phyloP scores from a whole-genome alignment of 2,329 filamentous ascomycete species.

The Ampelomyces quisqualis region DNA sequence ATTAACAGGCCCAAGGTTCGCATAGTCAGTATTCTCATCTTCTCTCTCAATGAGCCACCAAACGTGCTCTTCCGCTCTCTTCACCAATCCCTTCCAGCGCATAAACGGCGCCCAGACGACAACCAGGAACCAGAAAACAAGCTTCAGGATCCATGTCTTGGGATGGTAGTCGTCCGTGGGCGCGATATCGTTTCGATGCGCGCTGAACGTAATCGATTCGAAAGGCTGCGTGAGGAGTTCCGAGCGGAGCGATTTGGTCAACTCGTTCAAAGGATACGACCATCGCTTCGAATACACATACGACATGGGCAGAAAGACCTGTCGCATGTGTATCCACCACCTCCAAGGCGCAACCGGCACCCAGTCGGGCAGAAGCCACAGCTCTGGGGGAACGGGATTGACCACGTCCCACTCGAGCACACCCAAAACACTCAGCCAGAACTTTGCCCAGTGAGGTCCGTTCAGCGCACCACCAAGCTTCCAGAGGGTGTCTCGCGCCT shows the following conservation, averaged over 20 bases:
- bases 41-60: slow-evolving; percentile 86
- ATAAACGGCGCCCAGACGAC: slow-evolving; percentile 80
- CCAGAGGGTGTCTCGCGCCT: slow-evolving; percentile 79
- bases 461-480: slow-evolving; percentile 81
- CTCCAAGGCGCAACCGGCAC: slow-evolving; percentile 85
- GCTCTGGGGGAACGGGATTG: slow-evolving; percentile 88
- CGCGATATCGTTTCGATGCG: slow-evolving; percentile 79
- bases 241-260: slow-evolving; percentile 70
- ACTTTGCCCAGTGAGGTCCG: slow-evolving; percentile 94
- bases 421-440: slow-evolving; percentile 85
- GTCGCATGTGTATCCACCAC: slow-evolving; percentile 99
- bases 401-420: slow-evolving; percentile 88
- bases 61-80: slow-evolving; percentile 75
- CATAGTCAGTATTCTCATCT: slow-evolving; percentile 87
- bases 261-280: slow-evolving; percentile 70
- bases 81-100: slow-evolving; percentile 63
- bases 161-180: slow-evolving; percentile 86
- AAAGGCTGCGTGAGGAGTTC: slow-evolving; percentile 83
- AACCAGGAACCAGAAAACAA: slow-evolving; percentile 74
- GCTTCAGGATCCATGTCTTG: slow-evolving; percentile 79
- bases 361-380: slow-evolving; percentile 93
- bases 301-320: slow-evolving; percentile 91
- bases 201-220: slow-evolving; percentile 72
- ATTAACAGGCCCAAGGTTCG: slow-evolving; percentile 85
- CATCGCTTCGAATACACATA: slow-evolving; percentile 85